Evolutionary conservation across 805 yeast species (phyloP).

Genomic region (Wickerhamiella lipophila): DNA sequence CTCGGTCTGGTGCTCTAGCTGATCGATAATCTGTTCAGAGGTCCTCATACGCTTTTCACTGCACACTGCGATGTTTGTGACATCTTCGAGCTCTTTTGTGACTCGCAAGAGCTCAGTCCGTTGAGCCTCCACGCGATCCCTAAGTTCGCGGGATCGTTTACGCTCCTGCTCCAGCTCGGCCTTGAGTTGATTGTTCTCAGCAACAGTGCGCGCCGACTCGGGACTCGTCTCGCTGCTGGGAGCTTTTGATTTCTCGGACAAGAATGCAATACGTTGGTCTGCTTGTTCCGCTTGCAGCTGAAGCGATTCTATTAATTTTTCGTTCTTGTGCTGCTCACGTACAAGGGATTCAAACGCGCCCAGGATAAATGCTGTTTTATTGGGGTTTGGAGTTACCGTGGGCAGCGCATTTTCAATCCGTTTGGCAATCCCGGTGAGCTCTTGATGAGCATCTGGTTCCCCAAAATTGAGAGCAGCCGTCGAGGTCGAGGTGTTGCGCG

Average conservation of each 20-base stretch:
- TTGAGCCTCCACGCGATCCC: constrained; percentile 24
- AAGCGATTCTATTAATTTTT: constrained; percentile 15
- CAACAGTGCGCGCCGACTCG: constrained; percentile 5
- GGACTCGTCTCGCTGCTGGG: background rate
- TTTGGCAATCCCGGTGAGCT: constrained; percentile 14
- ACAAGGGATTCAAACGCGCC: constrained; percentile 16
- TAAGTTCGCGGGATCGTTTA: constrained; percentile 21
- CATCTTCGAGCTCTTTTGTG: constrained; percentile 27
- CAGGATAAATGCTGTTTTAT: constrained; percentile 14
- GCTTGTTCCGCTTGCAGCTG: constrained; percentile 16
- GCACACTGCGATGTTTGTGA: constrained; percentile 29
- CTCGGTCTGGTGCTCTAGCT: constrained; percentile 23
- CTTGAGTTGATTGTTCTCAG: constrained; percentile 4
- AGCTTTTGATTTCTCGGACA: background rate
- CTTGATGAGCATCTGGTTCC: constrained; percentile 4
- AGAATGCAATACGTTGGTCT: constrained; percentile 16
- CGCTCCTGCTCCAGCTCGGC: constrained; percentile 16
- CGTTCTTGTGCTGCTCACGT: constrained; percentile 15
- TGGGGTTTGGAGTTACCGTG: constrained; percentile 16
- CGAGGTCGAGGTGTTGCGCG: constrained; percentile 2
- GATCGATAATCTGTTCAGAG: constrained; percentile 14
- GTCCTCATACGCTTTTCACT: constrained; percentile 25
- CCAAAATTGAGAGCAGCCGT: background rate
- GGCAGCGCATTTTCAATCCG: constrained; percentile 15
- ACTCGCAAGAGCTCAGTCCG: constrained; percentile 26